These are phyloP conservation scores for Botrytis byssoidea DNA, from an alignment of 2,329 filamentous ascomycete species.

Conservation along the genomic window DNA sequence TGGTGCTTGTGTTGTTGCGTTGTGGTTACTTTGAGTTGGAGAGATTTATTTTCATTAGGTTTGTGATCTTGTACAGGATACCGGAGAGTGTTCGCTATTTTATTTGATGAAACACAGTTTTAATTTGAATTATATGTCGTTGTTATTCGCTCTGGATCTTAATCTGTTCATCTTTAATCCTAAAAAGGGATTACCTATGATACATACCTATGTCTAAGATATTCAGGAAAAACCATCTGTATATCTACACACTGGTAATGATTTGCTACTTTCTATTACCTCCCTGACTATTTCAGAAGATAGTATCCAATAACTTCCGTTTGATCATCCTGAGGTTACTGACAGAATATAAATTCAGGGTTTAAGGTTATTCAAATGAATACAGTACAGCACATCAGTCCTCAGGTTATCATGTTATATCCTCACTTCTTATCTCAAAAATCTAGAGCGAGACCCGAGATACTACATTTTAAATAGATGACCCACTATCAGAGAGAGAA, in stretches of 20 bases:
- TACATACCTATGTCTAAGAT: neutral
- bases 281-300: neutral
- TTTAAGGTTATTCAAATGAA: neutral
- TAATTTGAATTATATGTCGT: neutral
- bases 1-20: no score
- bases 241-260: neutral
- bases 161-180: neutral
- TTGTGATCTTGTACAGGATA: neutral
- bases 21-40: neutral
- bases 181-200: accelerated
- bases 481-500: neutral
- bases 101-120: neutral
- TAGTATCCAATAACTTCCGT: neutral
- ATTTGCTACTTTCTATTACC: neutral
- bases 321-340: neutral
- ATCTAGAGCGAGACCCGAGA: neutral
- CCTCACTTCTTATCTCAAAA: neutral
- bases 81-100: neutral
- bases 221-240: no score
- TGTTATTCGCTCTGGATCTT: neutral
- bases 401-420: neutral
- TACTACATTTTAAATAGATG: no score
- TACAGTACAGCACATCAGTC: neutral
- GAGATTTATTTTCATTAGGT: neutral
- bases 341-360: neutral